These are phyloP conservation scores for Blyttiomyces sp. DNA, from an alignment of 371 early-diverging fungal species.

Conservation along the genomic window DNA sequence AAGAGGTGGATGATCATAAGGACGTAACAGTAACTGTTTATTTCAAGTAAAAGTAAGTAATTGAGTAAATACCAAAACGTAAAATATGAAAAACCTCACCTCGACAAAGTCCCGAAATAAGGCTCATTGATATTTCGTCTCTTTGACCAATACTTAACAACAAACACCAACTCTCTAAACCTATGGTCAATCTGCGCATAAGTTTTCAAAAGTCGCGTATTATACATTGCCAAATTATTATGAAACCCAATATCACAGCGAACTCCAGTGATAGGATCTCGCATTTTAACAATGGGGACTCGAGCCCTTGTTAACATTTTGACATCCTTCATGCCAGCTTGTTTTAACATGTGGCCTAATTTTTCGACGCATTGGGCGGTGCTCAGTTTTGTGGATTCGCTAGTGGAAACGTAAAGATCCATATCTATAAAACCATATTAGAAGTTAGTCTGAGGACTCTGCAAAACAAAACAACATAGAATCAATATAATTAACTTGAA, in stretches of 20 bases:
- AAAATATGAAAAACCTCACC: constrained; percentile 12
- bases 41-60: not conserved
- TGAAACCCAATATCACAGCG: constrained; percentile 32
- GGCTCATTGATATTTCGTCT: constrained; percentile 32
- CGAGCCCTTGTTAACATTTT: constrained; percentile 30
- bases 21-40: constrained; percentile 28
- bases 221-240: constrained; percentile 19
- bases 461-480: no score
- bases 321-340: constrained; percentile 34
- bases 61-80: not conserved
- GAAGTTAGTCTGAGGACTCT: no score
- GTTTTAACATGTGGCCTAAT: constrained; percentile 27
- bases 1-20: constrained; percentile 34
- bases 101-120: constrained; percentile 32
- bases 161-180: constrained; percentile 26
- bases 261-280: constrained; percentile 26
- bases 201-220: constrained; percentile 22
- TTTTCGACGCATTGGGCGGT: constrained; percentile 28
- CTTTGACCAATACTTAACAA: constrained; percentile 37
- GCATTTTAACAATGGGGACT: constrained; percentile 31
- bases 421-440: constrained; percentile 26
- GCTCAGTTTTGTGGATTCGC: constrained; percentile 6
- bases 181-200: constrained; percentile 30
- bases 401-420: constrained; percentile 23
- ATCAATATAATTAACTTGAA: not conserved